These are phyloP conservation scores for Cydonia oblonga DNA, from an alignment of 331 rosid species.

Conservation along the genomic window DNA sequence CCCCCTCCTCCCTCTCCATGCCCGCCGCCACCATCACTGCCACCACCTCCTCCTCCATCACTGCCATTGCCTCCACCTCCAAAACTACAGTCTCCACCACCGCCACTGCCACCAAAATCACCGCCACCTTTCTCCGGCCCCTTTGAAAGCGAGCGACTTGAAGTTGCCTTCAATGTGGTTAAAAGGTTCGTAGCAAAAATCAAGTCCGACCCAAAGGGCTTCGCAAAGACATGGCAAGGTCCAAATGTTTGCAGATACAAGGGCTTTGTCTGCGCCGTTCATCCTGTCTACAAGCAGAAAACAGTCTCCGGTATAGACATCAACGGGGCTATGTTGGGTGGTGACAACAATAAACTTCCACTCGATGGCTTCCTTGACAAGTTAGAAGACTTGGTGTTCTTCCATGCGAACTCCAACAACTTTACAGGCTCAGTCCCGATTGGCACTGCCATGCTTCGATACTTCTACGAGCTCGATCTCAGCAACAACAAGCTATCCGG, in stretches of 20 bases:
- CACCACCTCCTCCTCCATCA: too few relatives aligned
- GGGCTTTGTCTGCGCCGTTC: slow-evolving; percentile 16
- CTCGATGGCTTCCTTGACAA: slow-evolving; percentile 19
- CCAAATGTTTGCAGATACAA: not conserved
- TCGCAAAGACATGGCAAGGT: slow-evolving; percentile 14
- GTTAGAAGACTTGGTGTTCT: slow-evolving; percentile 34
- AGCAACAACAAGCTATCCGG: slow-evolving; percentile 47
- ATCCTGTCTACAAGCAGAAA: accelerated
- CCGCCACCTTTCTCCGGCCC: not conserved
- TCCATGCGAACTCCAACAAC: slow-evolving; percentile 66
- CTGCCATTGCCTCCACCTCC: too few relatives aligned
- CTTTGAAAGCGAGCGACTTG: slow-evolving; percentile 2
- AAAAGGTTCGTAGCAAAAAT: not conserved
- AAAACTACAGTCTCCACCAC: too few relatives aligned
- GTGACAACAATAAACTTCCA: not conserved
- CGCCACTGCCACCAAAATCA: too few relatives aligned
- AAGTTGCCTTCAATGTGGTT: slow-evolving; percentile 11
- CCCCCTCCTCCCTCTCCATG: slow-evolving; percentile 17
- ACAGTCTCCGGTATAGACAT: slow-evolving; percentile 48
- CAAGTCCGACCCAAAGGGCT: not conserved
- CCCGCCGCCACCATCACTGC: accelerated
- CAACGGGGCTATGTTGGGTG: slow-evolving; percentile 18
- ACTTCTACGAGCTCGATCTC: slow-evolving; percentile 64
- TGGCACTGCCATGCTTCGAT: not conserved
- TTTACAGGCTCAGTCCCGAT: slow-evolving; percentile 30